Percentiles rank a stretch among this genome's conserved stretches.
Conservation (phyloP, 2,329 filamentous ascomycete genomes). For the Alternaria viburni region DNA sequence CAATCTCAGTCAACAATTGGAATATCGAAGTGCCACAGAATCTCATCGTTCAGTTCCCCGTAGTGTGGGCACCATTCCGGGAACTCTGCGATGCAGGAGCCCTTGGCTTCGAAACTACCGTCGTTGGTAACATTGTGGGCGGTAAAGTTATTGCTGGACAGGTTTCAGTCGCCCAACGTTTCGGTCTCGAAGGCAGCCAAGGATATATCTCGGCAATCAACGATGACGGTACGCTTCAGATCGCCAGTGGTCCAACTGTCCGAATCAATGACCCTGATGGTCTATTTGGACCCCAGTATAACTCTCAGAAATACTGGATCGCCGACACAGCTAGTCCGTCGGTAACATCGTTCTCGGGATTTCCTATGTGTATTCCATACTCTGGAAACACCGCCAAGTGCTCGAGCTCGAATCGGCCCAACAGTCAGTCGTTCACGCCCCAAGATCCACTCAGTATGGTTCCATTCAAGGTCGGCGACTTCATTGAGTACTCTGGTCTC, state of each 20-base stretch:
- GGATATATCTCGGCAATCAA: slow-evolving; percentile 48
- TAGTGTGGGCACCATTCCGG: slow-evolving; percentile 53
- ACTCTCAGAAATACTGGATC: slow-evolving; percentile 50
- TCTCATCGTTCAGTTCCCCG: slow-evolving; percentile 58
- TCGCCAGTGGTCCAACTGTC: slow-evolving; percentile 47
- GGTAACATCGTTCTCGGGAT: slow-evolving; percentile 57
- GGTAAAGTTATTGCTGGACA: slow-evolving; percentile 49
- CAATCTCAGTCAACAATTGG: slow-evolving; percentile 55
- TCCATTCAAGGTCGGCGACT: slow-evolving; percentile 51
- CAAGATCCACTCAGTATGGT: slow-evolving; percentile 50
- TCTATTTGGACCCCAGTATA: slow-evolving; percentile 44
- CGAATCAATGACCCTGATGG: slow-evolving; percentile 56
- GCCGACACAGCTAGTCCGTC: slow-evolving; percentile 58
- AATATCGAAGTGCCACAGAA: slow-evolving; percentile 58
- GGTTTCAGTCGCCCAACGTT: slow-evolving; percentile 45
- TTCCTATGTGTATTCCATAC: slow-evolving; percentile 61
- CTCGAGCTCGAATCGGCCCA: slow-evolving; percentile 45
- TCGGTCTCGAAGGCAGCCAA: slow-evolving; percentile 44
- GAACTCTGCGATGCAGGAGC: slow-evolving; percentile 34
- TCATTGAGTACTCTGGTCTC: slow-evolving; percentile 50
- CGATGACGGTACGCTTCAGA: slow-evolving; percentile 44
- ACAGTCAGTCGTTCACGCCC: slow-evolving; percentile 39
- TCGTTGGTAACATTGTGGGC: slow-evolving; percentile 50
- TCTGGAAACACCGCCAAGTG: slow-evolving; percentile 47
- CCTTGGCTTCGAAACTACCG: slow-evolving; percentile 34